Evolutionary conservation across 2,329 filamentous ascomycete genomes (phyloP).

Genomic region (Aureobasidium lini): DNA sequence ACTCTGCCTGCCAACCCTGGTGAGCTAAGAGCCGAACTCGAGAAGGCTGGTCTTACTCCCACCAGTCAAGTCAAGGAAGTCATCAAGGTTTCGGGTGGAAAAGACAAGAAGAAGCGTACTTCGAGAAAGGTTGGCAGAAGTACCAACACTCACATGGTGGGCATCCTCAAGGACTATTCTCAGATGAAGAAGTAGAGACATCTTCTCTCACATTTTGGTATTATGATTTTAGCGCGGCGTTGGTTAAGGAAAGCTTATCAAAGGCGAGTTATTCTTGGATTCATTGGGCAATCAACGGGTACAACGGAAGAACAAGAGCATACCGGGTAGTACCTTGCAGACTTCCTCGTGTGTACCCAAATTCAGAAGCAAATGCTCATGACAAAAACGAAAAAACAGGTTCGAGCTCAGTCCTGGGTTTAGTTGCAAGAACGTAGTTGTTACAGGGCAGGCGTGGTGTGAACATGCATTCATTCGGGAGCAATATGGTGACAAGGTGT

Average conservation of each 20-base stretch:
- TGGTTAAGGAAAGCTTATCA: conserved; percentile 4
- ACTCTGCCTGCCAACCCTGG: conserved; percentile 63
- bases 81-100: conserved; percentile 42
- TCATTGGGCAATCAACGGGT: not conserved
- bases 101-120: conserved; percentile 69
- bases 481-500: no score
- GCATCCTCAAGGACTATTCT: conserved; percentile 68
- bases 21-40: conserved; percentile 68
- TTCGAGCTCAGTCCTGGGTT: no score
- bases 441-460: no score
- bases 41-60: conserved; percentile 72
- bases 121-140: conserved; percentile 68
- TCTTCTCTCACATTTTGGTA: not conserved
- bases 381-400: no score
- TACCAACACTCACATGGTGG: conserved; percentile 81
- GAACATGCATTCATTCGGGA: no score
- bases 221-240: conserved; percentile 12
- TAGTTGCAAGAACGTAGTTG: no score
- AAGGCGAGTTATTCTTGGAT: not conserved
- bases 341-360: not conserved
- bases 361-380: no score
- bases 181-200: conserved; percentile 15
- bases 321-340: not conserved
- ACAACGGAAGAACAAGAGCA: not conserved
- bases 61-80: conserved; percentile 70